Percentiles rank a stretch among this genome's conserved stretches.
phyloP scores from a whole-genome alignment of 768 basidiomycete genomes.

The Daedalea quercina region DNA sequence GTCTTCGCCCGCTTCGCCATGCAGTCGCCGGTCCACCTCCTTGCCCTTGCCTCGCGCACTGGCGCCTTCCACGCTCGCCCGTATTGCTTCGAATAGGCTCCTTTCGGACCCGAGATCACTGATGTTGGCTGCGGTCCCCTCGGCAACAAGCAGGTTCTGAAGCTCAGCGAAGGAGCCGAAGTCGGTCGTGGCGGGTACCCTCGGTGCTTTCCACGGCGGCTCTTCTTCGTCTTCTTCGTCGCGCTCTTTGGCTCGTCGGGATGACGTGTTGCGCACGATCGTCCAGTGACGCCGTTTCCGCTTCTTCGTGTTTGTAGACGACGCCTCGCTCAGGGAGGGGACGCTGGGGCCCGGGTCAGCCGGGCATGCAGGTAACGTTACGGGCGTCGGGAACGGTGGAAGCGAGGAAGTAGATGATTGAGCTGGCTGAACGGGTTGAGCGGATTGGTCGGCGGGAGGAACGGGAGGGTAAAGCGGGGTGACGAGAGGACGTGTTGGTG shows the following conservation, averaged over 20 bases:
- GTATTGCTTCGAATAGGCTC: slow-evolving; percentile 18
- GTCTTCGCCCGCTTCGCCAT: slow-evolving; percentile 2
- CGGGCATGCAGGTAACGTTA: slow-evolving; percentile 6
- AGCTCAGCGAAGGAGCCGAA: slow-evolving; percentile 57
- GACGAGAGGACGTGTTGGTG: slow-evolving; percentile 46
- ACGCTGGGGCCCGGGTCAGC: background rate
- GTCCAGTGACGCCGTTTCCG: slow-evolving; percentile 54
- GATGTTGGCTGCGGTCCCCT: slow-evolving; percentile 11
- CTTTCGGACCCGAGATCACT: slow-evolving; percentile 24
- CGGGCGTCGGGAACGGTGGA: slow-evolving; percentile 8
- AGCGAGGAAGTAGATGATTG: slow-evolving; percentile 12
- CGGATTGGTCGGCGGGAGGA: slow-evolving; percentile 19
- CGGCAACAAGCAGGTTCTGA: slow-evolving; percentile 30
- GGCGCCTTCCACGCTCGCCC: slow-evolving; percentile 13
- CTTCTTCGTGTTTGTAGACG: slow-evolving; percentile 3
- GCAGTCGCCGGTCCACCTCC: background rate
- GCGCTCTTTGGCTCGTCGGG: slow-evolving; percentile 41
- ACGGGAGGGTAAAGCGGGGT: slow-evolving; percentile 48
- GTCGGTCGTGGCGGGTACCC: slow-evolving; percentile 50
- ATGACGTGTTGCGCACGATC: slow-evolving; percentile 42
- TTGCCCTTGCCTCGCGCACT: background rate
- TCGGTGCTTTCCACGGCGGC: slow-evolving; percentile 40
- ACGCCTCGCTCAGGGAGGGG: background rate
- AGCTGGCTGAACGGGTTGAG: slow-evolving; percentile 18
- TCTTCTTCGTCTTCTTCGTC: slow-evolving; percentile 40